A percentile compares a stretch with the other conserved stretches of the same genome.
phyloP scores from a whole-genome alignment of 2,329 filamentous ascomycete species.

The Exserohilum rostratum region DNA sequence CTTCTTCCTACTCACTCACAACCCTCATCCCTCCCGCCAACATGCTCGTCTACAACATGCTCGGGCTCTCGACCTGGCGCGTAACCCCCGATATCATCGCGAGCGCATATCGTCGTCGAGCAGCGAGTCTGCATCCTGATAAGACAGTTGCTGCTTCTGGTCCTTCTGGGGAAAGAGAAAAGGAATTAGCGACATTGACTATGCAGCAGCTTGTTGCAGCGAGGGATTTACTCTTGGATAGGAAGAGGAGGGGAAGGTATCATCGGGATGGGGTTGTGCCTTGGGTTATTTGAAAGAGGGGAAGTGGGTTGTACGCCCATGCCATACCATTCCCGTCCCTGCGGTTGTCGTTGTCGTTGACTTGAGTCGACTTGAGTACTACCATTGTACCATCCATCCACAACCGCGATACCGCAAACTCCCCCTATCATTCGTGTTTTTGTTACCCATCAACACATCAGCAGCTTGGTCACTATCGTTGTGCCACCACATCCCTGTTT shows the following conservation, averaged over 20 bases:
- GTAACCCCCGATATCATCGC: slow-evolving; percentile 19
- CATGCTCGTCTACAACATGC: slow-evolving; percentile 24
- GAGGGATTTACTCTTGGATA: slow-evolving; percentile 29
- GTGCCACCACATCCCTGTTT: too few relatives aligned
- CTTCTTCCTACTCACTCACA: not conserved
- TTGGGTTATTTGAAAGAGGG: slow-evolving; percentile 4
- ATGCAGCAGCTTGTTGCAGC: slow-evolving; percentile 38
- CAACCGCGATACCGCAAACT: too few relatives aligned
- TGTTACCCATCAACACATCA: too few relatives aligned
- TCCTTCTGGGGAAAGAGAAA: too few relatives aligned
- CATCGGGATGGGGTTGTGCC: slow-evolving; percentile 18
- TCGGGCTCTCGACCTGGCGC: slow-evolving; percentile 25
- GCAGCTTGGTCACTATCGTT: too few relatives aligned
- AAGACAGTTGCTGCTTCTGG: too few relatives aligned
- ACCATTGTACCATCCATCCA: too few relatives aligned
- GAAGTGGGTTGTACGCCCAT: too few relatives aligned
- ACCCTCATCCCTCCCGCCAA: slow-evolving; percentile 11
- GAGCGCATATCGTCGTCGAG: slow-evolving; percentile 21
- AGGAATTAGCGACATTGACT: slow-evolving; percentile 17
- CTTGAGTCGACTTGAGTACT: too few relatives aligned
- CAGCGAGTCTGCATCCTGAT: slow-evolving; percentile 31
- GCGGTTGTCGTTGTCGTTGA: too few relatives aligned
- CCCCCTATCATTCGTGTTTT: too few relatives aligned
- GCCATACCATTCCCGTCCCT: too few relatives aligned
- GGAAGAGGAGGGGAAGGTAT: slow-evolving; percentile 13